phyloP scores from a whole-genome alignment of 129 eudicot species.

The Flaveria linearis region DNA sequence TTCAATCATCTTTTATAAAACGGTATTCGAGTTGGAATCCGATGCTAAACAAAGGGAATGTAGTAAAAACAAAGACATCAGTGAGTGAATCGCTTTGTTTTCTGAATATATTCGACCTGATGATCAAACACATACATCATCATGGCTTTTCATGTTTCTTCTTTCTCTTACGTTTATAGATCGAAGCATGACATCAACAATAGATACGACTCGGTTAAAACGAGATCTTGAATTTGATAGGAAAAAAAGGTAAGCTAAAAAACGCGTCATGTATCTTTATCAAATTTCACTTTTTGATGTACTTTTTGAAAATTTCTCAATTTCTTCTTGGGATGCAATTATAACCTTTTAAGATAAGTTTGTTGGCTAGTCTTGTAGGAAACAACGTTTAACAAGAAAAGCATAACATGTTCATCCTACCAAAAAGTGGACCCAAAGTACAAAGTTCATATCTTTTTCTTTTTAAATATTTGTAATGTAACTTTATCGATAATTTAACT shows the following conservation, averaged over 20 bases:
- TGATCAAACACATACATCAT: neutral
- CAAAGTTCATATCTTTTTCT: slow-evolving; percentile 5
- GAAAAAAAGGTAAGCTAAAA: neutral
- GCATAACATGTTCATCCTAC: slow-evolving; percentile 23
- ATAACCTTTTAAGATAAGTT: slow-evolving; percentile 20
- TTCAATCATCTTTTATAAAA: slow-evolving; percentile 2
- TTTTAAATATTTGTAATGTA: neutral
- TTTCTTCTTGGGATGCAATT: slow-evolving; percentile 8
- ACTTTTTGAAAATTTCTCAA: neutral
- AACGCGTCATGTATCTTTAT: neutral
- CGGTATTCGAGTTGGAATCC: slow-evolving; percentile 10
- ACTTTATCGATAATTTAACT: neutral
- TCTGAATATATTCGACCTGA: neutral
- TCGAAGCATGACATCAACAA: neutral
- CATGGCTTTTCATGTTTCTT: neutral
- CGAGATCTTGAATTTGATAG: neutral
- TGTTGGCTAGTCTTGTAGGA: slow-evolving; percentile 27
- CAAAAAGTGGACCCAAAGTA: slow-evolving; percentile 24
- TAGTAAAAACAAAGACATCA: neutral
- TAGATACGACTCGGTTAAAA: neutral
- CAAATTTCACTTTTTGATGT: neutral
- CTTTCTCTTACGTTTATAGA: neutral
- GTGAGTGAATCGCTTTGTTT: neutral
- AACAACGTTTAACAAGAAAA: slow-evolving; percentile 16
- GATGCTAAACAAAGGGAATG: slow-evolving; percentile 13